Percentiles rank a stretch among this genome's conserved stretches.
phyloP scores from a whole-genome alignment of 2,329 filamentous ascomycete genomes.

The Colletotrichum sp. region DNA sequence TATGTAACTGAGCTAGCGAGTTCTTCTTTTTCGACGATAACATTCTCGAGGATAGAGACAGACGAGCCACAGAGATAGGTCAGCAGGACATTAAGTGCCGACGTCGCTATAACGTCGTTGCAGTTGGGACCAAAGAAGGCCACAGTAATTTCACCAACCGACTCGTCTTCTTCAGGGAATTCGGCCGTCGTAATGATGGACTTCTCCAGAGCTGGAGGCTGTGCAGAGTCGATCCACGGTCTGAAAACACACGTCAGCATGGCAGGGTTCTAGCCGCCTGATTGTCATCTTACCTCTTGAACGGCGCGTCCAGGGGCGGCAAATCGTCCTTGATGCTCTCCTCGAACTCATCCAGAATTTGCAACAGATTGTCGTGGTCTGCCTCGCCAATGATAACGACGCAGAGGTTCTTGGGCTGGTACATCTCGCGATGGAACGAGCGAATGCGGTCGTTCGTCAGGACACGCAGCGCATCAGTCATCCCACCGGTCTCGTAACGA shows the following conservation, averaged over 20 bases:
- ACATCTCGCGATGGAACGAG: conserved; percentile 96
- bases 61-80: conserved; percentile 93
- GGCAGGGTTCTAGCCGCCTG: background rate
- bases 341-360: conserved; percentile 88
- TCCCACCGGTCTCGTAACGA: conserved; percentile 96
- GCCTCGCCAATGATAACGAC: conserved; percentile 92
- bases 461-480: conserved; percentile 89
- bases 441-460: conserved; percentile 89
- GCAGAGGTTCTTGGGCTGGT: conserved; percentile 94
- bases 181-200: conserved; percentile 80
- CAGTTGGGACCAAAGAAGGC: conserved; percentile 87
- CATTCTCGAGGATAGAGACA: conserved; percentile 89
- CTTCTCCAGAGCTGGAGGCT: conserved; percentile 73
- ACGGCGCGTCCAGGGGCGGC: conserved; percentile 74
- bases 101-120: conserved; percentile 69
- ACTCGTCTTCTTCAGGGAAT: conserved; percentile 97
- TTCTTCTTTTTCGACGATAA: conserved; percentile 90
- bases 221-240: conserved; percentile 90
- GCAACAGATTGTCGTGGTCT: conserved; percentile 78
- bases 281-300: conserved; percentile 59
- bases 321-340: conserved; percentile 84
- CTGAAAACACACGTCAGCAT: conserved; percentile 28
- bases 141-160: conserved; percentile 84
- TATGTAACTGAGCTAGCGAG: conserved; percentile 86
- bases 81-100: conserved; percentile 80